Evolutionary conservation across 805 yeast genomes (phyloP).

Genomic region (Metschnikowia aberdeeniae): DNA sequence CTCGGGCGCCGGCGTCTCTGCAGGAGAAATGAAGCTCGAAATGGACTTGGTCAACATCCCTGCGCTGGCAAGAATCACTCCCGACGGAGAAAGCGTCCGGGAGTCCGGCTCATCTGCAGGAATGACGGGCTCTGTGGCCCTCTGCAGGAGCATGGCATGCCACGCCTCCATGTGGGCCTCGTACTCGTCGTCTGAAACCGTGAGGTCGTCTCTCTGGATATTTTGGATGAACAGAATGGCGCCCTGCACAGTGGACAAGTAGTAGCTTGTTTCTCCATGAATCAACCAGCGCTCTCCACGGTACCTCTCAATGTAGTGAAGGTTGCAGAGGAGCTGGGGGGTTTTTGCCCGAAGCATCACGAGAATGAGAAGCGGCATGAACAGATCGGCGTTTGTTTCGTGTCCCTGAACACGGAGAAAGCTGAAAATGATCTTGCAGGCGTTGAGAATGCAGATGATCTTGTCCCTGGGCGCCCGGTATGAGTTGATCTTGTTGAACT

Average conservation of each 20-base stretch:
- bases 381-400: constrained; percentile 85
- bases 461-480: constrained; percentile 95
- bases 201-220: constrained; percentile 52
- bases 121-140: background rate
- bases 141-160: constrained; percentile 31
- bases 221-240: constrained; percentile 77
- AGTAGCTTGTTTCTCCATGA: constrained; percentile 86
- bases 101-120: background rate
- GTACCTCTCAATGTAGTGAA: constrained; percentile 81
- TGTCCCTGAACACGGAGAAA: constrained; percentile 66
- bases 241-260: constrained; percentile 83
- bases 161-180: constrained; percentile 51
- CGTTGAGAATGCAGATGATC: constrained; percentile 82
- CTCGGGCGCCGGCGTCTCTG: constrained; percentile 12
- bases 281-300: constrained; percentile 67
- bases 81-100: constrained; percentile 33
- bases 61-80: constrained; percentile 42
- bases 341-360: constrained; percentile 71
- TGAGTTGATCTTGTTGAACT: constrained; percentile 70
- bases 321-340: constrained; percentile 64
- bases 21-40: constrained; percentile 36
- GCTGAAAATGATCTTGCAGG: constrained; percentile 91
- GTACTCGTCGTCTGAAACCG: constrained; percentile 58
- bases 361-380: constrained; percentile 83
- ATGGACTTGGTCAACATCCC: constrained; percentile 50